A percentile compares a stretch with the other conserved stretches of the same genome.
Evolutionary conservation across 176 grass and related monocot genomes (phyloP).

Genomic region (Oryza brachyantha): DNA sequence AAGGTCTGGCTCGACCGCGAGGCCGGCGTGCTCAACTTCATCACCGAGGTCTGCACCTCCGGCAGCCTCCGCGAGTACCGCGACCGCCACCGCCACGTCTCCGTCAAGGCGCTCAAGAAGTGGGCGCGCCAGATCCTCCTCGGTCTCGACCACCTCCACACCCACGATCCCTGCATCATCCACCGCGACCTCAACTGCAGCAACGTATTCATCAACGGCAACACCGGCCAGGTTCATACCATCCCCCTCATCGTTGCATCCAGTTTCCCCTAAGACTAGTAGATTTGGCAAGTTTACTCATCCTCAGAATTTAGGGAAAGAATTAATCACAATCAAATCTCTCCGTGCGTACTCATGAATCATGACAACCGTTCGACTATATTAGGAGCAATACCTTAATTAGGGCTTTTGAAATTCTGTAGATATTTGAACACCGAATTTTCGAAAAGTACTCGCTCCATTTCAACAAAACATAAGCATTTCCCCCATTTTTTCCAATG

Average conservation of each 20-base stretch:
- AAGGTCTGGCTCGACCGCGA: constrained; percentile 74
- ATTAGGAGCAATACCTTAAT: background rate
- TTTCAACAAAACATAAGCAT: too few species aligned
- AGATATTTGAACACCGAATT: background rate
- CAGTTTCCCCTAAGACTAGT: background rate
- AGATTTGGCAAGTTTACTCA: background rate
- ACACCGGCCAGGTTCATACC: constrained; percentile 71
- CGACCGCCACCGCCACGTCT: constrained; percentile 72
- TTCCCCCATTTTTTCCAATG: too few species aligned
- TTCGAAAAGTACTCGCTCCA: too few species aligned
- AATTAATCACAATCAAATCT: background rate
- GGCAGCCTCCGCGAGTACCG: constrained; percentile 86
- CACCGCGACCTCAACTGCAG: constrained; percentile 98
- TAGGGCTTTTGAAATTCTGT: too few species aligned
- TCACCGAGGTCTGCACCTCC: constrained; percentile 93
- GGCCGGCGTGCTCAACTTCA: constrained; percentile 80
- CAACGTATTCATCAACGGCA: constrained; percentile 99
- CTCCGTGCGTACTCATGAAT: background rate
- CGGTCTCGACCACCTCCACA: constrained; percentile 84
- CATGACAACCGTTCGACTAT: background rate
- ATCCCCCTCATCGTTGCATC: background rate
- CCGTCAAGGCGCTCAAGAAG: constrained; percentile 91
- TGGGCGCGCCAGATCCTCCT: constrained; percentile 81
- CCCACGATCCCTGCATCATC: constrained; percentile 90
- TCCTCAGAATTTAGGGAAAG: background rate